A percentile compares a stretch with the other conserved stretches of the same genome.
Conservation (phyloP, 2,329 filamentous ascomycete genomes). For the Xylaria digitata region DNA sequence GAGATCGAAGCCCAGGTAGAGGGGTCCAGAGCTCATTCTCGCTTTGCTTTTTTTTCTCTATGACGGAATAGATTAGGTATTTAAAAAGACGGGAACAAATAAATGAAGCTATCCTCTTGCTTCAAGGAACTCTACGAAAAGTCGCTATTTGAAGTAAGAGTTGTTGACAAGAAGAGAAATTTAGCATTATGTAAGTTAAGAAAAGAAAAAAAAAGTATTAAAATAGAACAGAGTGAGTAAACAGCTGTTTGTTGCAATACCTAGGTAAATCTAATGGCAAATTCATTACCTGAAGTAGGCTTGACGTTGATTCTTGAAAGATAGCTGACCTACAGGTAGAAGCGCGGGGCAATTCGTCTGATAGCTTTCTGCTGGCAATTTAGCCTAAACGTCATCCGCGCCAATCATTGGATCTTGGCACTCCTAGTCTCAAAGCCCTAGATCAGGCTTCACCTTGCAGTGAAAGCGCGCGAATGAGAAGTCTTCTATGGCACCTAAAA, state of each 20-base stretch:
- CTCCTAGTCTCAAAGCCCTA: background rate
- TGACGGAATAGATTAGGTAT: conserved; percentile 6
- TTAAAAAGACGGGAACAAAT: background rate
- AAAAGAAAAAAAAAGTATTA: background rate
- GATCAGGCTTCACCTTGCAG: background rate
- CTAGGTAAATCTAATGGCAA: conserved; percentile 14
- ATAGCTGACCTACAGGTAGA: conserved; percentile 18
- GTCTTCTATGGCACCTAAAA: background rate
- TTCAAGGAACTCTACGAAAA: conserved; percentile 21
- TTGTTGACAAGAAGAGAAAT: conserved; percentile 8
- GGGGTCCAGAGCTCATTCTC: conserved; percentile 61
- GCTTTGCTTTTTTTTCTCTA: conserved; percentile 9
- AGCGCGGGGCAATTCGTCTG: conserved; percentile 35
- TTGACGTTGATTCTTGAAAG: conserved; percentile 19
- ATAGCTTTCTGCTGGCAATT: conserved; percentile 30
- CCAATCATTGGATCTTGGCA: conserved; percentile 28
- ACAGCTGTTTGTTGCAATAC: conserved; percentile 27
- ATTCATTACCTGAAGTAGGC: conserved; percentile 8
- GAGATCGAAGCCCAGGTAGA: conserved; percentile 94
- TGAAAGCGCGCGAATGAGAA: background rate
- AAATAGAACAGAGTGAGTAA: background rate
- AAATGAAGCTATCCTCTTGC: background rate
- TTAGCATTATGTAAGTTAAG: conserved; percentile 15
- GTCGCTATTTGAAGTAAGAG: conserved; percentile 11
- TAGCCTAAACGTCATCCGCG: conserved; percentile 37